These are phyloP conservation scores for Adansonia rubrostipa DNA, from an alignment of 441 rosid genomes.

Conservation along the genomic window DNA sequence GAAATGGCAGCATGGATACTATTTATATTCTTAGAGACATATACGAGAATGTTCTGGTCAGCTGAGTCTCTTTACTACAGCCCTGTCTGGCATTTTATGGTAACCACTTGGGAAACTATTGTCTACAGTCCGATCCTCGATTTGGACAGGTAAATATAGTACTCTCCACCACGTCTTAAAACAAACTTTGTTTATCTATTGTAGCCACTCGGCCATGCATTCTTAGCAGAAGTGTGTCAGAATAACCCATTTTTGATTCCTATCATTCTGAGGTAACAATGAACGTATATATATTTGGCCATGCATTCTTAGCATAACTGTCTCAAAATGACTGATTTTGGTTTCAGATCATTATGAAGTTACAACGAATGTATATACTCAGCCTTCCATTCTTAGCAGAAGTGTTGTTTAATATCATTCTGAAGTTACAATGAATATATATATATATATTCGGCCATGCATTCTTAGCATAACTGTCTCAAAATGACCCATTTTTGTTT, in stretches of 20 bases:
- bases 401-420: too few species aligned
- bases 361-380: too few species aligned
- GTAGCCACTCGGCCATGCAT: neutral
- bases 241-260: neutral
- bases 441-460: neutral
- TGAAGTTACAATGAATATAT: too few species aligned
- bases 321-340: too few species aligned
- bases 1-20: slow-evolving; percentile 97
- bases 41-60: slow-evolving; percentile 97
- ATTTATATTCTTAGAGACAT: slow-evolving; percentile 95
- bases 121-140: slow-evolving; percentile 96
- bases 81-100: slow-evolving; percentile 91
- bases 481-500: neutral
- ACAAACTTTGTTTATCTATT: neutral
- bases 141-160: slow-evolving; percentile 79
- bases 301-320: too few species aligned
- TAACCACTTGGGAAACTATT: slow-evolving; percentile 84
- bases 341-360: too few species aligned
- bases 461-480: neutral
- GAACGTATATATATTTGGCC: too few species aligned
- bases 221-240: neutral
- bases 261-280: too few species aligned
- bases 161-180: too few species aligned
- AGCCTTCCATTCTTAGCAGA: too few species aligned
- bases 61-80: slow-evolving; percentile 95